phyloP scores from a whole-genome alignment of 2,329 filamentous ascomycete species.

The Gaeumannomyces sp. region DNA sequence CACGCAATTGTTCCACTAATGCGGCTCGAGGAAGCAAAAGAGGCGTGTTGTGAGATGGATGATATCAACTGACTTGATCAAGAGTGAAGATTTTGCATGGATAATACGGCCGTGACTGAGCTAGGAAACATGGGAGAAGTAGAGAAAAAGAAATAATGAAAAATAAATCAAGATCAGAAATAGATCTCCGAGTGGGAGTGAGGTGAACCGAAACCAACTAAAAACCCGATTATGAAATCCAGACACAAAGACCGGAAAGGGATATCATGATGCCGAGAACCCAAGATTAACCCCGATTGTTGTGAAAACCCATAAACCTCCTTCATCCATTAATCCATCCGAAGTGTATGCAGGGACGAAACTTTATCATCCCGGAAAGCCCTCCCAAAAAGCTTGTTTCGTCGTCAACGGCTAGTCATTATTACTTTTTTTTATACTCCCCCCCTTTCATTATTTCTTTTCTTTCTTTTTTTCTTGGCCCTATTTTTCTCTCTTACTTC shows the following conservation, averaged over 20 bases:
- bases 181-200: background rate
- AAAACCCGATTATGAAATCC: background rate
- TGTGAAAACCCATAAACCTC: background rate
- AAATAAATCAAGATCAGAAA: background rate
- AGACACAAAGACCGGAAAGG: background rate
- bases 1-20: background rate
- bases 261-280: conserved; percentile 2
- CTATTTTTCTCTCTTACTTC: background rate
- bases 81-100: background rate
- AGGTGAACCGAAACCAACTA: background rate
- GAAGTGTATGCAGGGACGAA: background rate
- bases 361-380: background rate
- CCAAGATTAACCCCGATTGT: conserved; percentile 21
- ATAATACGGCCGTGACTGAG: background rate
- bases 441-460: background rate
- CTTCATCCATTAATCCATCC: background rate
- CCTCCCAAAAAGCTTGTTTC: background rate
- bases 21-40: no score
- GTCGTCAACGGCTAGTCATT: background rate
- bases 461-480: background rate
- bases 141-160: background rate
- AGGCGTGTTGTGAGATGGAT: no score
- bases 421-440: background rate
- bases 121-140: background rate
- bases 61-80: background rate